Evolutionary conservation across 1,139 yeast species (phyloP), one percentile per base, ranked within the genome.

Genomic region (Eremothecium gossypii): DNA sequence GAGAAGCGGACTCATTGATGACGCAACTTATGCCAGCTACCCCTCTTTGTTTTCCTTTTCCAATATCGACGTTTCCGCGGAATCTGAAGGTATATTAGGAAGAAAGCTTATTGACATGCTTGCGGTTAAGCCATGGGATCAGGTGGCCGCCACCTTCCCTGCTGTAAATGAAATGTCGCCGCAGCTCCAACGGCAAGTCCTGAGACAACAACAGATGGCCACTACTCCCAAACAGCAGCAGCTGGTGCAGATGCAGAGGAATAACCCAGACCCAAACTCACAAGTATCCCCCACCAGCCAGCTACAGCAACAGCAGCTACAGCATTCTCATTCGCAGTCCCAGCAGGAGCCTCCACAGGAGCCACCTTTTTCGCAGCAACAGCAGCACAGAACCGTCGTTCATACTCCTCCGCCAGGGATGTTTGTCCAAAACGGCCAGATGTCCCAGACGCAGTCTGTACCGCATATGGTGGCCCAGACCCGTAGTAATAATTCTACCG

Each of bases 381-480:
- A 49, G 39, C 48, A 45, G 20, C 52, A 49, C 32, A 41, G 46
- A 26, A 47, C 51, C 38, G 42, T 64, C 27, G 57, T 62, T 28
- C 57, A 72, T 6, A 68, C 70, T 32, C 70, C 71, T 10, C 76
- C 76, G 39, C 76, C 76, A 17, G 76, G 76, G 13, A 58, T 71
- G 42, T 67, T 67, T 47, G 50, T 53, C 13, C 56, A 60, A 2
- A 52, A 49, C 49, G 46, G 52, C 42, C 40, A 44, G 42, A 42
- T 39, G 26, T 45, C 45, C 26, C 51, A 50, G 40, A 52, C 37
- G 42, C 47, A 48, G 45, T 34, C 55, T 44, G 30, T 33, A 35
- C 29, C 49, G 41, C 27, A 49, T 43, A 40, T 53, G 48, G 36
- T 40, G 45, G 38, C 31, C 27, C 50, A 42, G 11, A 44, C 49